Conservation (phyloP, 2,329 filamentous ascomycete species). For the Trichoderma sp. region DNA sequence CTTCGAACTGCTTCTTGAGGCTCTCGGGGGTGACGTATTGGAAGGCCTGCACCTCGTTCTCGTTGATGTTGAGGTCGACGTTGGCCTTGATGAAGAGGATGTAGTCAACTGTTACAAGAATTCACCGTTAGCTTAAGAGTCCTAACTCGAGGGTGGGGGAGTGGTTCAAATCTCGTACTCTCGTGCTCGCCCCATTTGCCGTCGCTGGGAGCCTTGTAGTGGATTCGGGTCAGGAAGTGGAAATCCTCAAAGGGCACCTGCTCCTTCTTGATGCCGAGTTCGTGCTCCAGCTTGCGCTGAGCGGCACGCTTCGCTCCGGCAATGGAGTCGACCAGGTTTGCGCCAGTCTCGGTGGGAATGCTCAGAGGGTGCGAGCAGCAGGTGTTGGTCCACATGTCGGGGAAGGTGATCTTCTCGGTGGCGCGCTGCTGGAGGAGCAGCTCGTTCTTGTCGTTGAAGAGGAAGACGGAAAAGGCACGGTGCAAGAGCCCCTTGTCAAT, state of each 20-base stretch:
- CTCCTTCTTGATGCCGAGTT: slow-evolving; percentile 85
- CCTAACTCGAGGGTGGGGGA: not conserved
- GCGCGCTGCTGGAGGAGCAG: slow-evolving; percentile 95
- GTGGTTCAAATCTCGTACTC: slow-evolving; percentile 61
- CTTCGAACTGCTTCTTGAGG: slow-evolving; percentile 82
- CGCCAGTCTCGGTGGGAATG: slow-evolving; percentile 87
- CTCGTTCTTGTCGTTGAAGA: slow-evolving; percentile 93
- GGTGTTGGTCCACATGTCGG: slow-evolving; percentile 99
- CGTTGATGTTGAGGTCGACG: slow-evolving; percentile 79
- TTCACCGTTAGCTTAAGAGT: not conserved
- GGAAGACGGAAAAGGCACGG: slow-evolving; percentile 96
- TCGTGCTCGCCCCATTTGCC: slow-evolving; percentile 99
- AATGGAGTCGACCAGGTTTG: slow-evolving; percentile 77
- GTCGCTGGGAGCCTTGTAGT: slow-evolving; percentile 96
- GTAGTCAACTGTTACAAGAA: slow-evolving; percentile 72
- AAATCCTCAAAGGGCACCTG: slow-evolving; percentile 93
- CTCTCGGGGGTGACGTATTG: slow-evolving; percentile 82
- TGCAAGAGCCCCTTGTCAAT: slow-evolving; percentile 95
- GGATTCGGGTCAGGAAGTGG: slow-evolving; percentile 91
- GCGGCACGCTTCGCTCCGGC: slow-evolving; percentile 89
- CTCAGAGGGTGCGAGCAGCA: slow-evolving; percentile 97
- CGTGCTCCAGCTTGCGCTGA: slow-evolving; percentile 90
- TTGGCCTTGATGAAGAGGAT: slow-evolving; percentile 97
- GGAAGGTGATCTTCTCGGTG: slow-evolving; percentile 97
- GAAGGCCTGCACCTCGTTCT: slow-evolving; percentile 86